A percentile compares a stretch with the other conserved stretches of the same genome.
phyloP scores from a whole-genome alignment of 2,329 filamentous ascomycete genomes.

The Lachnellula subtilissima region DNA sequence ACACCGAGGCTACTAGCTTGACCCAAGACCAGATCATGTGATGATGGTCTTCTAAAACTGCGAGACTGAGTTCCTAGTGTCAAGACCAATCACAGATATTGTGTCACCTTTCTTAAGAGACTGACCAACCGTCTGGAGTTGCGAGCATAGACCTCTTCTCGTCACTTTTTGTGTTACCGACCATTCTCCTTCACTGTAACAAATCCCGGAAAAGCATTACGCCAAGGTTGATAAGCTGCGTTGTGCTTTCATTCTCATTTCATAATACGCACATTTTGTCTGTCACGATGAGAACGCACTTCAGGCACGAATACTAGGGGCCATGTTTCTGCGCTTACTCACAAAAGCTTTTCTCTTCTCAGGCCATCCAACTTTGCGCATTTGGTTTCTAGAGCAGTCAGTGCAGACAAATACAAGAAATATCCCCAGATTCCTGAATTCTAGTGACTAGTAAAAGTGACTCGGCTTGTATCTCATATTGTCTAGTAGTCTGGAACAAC shows the following conservation, averaged over 20 bases:
- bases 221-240: neutral
- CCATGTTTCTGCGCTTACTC: conserved; percentile 11
- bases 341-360: conserved; percentile 16
- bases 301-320: conserved; percentile 2
- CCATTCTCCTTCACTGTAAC: neutral
- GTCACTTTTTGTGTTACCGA: neutral
- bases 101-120: neutral
- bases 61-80: neutral
- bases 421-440: neutral
- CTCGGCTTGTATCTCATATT: neutral
- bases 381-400: neutral
- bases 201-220: conserved; percentile 1
- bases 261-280: conserved; percentile 6
- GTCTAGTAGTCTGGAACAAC: neutral
- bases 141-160: neutral
- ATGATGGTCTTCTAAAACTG: neutral
- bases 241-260: conserved; percentile 1
- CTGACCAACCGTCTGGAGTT: neutral
- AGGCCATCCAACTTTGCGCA: neutral
- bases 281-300: conserved; percentile 2
- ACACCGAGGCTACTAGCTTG: conserved; percentile 70
- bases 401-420: neutral
- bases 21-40: conserved; percentile 99
- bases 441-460: neutral
- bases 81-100: neutral